Conservation (phyloP, 768 basidiomycete species). For the Rhizopogon vesiculosus region DNA sequence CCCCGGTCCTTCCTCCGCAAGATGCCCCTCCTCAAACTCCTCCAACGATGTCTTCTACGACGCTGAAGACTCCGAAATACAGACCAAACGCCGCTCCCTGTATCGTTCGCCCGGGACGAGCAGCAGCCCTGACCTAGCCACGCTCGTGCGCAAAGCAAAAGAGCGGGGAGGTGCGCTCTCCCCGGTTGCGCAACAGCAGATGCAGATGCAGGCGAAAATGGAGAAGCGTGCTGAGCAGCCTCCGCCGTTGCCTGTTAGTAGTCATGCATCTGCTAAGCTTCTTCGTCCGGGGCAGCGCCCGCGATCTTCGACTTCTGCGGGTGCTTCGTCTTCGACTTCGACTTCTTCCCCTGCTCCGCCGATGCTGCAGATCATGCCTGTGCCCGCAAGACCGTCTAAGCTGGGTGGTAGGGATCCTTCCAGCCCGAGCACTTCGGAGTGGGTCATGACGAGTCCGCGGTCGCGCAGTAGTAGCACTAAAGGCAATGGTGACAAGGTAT, state of each 20-base stretch:
- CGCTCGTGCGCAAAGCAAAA: slow-evolving; percentile 79
- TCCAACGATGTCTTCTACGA: slow-evolving; percentile 60
- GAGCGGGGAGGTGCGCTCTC: slow-evolving; percentile 50
- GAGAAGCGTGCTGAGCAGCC: slow-evolving; percentile 35
- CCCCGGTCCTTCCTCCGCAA: slow-evolving; percentile 26
- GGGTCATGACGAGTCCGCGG: slow-evolving; percentile 45
- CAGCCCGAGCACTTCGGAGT: slow-evolving; percentile 37
- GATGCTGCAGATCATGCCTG: slow-evolving; percentile 30
- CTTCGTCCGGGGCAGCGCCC: slow-evolving; percentile 30
- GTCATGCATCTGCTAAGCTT: slow-evolving; percentile 13
- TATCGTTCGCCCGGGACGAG: slow-evolving; percentile 87
- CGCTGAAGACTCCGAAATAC: slow-evolving; percentile 60
- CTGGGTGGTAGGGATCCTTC: slow-evolving; percentile 21
- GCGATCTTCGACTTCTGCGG: slow-evolving; percentile 39
- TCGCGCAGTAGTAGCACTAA: slow-evolving; percentile 35
- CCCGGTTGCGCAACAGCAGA: slow-evolving; percentile 27
- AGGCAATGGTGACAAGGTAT: slow-evolving; percentile 47
- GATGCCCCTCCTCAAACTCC: slow-evolving; percentile 42
- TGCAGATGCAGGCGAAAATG: slow-evolving; percentile 24
- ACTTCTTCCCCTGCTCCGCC: slow-evolving; percentile 22
- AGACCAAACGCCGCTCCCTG: slow-evolving; percentile 77
- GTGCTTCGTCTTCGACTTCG: slow-evolving; percentile 17
- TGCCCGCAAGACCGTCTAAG: slow-evolving; percentile 18
- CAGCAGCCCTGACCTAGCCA: slow-evolving; percentile 88
- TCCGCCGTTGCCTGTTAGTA: slow-evolving; percentile 38